Percentiles rank a stretch among this genome's conserved stretches.
Evolutionary conservation across 2,329 filamentous ascomycete species (phyloP).

Genomic region (Apiospora pterosperma): DNA sequence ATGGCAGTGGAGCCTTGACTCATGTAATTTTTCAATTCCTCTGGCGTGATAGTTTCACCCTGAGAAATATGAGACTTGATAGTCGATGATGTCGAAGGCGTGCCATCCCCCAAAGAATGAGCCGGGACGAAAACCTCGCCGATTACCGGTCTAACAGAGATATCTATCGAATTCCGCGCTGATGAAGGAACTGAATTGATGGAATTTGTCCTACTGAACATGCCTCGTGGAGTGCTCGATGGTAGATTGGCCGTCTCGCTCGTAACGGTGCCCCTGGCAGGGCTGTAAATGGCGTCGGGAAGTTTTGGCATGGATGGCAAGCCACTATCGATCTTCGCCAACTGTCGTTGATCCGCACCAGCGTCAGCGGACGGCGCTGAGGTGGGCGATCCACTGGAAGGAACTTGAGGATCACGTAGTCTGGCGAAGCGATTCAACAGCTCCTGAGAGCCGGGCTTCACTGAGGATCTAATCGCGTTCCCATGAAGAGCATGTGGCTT

Average conservation of each 20-base stretch:
- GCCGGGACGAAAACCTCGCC: conserved; percentile 32
- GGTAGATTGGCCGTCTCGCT: conserved; percentile 63
- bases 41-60: conserved; percentile 60
- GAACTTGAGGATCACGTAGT: conserved; percentile 41
- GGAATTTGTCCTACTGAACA: conserved; percentile 60
- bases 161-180: conserved; percentile 24
- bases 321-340: conserved; percentile 46
- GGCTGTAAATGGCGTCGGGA: conserved; percentile 74
- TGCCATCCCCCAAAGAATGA: conserved; percentile 14
- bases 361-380: conserved; percentile 20
- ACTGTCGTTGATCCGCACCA: neutral
- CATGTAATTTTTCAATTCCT: conserved; percentile 70
- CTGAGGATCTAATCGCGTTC: conserved; percentile 46
- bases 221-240: conserved; percentile 59
- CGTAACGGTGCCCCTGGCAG: conserved; percentile 68
- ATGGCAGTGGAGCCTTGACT: conserved; percentile 47
- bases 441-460: conserved; percentile 40
- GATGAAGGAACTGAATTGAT: conserved; percentile 33
- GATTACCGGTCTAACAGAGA: conserved; percentile 21
- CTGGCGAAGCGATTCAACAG: conserved; percentile 56
- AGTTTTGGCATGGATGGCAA: conserved; percentile 62
- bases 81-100: conserved; percentile 23
- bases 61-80: conserved; percentile 41
- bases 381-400: conserved; percentile 44
- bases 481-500: conserved; percentile 67